A percentile compares a stretch with the other conserved stretches of the same genome.
phyloP scores from a whole-genome alignment of 1,284 basidiomycete species.

The Cystobasidium pallidum region DNA sequence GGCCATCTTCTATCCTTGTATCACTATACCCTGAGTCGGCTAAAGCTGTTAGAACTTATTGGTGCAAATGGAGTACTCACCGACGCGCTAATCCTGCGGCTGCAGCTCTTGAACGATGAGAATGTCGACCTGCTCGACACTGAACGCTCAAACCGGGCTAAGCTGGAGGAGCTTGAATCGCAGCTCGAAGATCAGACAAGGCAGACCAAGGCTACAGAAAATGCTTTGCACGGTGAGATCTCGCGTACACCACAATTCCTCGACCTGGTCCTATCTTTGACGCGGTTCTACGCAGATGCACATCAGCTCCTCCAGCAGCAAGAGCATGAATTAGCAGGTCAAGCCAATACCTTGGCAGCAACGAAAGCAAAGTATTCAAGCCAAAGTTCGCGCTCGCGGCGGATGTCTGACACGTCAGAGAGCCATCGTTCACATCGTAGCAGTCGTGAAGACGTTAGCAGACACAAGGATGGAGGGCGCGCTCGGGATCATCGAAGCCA shows the following conservation, averaged over 20 bases:
- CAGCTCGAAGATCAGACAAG: conserved; percentile 12
- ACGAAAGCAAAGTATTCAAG: background rate
- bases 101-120: conserved; percentile 25
- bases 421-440: background rate
- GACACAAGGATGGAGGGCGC: background rate
- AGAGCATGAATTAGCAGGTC: conserved; percentile 20
- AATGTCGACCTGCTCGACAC: conserved; percentile 14
- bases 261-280: background rate
- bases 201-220: background rate
- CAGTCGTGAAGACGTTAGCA: background rate
- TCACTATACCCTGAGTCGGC: conserved; percentile 6
- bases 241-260: background rate
- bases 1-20: conserved; percentile 6
- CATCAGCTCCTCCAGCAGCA: conserved; percentile 24
- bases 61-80: conserved; percentile 26
- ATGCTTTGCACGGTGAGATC: conserved; percentile 4
- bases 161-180: background rate
- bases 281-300: conserved; percentile 3
- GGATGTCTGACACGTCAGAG: background rate
- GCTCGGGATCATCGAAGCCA: conserved; percentile 8
- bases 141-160: background rate
- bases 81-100: conserved; percentile 15
- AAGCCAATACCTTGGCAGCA: background rate
- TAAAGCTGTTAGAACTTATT: conserved; percentile 13
- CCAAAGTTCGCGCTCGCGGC: background rate